A percentile compares a stretch with the other conserved stretches of the same genome.
phyloP scores from a whole-genome alignment of 805 yeast genomes.

The Kockiozyma suomiensis region DNA sequence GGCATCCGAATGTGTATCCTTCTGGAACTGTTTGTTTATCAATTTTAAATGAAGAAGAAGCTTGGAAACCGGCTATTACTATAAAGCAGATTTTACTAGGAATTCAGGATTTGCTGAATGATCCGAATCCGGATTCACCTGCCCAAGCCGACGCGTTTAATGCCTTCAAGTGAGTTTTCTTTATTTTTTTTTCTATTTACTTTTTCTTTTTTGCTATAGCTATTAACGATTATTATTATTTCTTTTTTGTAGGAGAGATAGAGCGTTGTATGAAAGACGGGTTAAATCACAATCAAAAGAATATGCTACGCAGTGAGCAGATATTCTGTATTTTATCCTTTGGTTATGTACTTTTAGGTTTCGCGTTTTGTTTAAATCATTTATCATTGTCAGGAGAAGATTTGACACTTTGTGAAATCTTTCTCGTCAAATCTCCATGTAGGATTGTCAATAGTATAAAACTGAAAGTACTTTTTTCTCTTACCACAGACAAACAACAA shows the following conservation, averaged over 20 bases:
- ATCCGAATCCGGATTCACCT: constrained; percentile 93
- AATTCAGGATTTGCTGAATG: constrained; percentile 83
- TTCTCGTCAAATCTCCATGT: too few relatives aligned
- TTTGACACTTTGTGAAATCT: too few relatives aligned
- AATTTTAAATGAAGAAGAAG: constrained; percentile 91
- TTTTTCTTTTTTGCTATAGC: neutral
- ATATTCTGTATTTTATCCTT: neutral
- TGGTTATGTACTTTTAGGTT: neutral
- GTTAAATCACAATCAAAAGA: constrained; percentile 79
- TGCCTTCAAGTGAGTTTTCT: constrained; percentile 46
- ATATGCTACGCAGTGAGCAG: constrained; percentile 49
- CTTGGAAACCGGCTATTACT: constrained; percentile 97
- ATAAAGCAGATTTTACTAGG: constrained; percentile 83
- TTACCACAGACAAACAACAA: too few relatives aligned
- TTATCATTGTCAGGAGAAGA: too few relatives aligned
- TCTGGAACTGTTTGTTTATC: constrained; percentile 95
- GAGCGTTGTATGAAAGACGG: constrained; percentile 67
- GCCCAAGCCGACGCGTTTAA: constrained; percentile 98
- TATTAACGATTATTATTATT: too few relatives aligned
- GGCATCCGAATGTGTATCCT: constrained; percentile 97
- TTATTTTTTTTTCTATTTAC: neutral
- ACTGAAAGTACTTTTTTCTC: too few relatives aligned
- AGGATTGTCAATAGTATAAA: too few relatives aligned
- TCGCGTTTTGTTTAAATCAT: neutral
- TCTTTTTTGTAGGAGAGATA: constrained; percentile 55